Evolutionary conservation across 495 filamentous ascomycete genomes (phyloP).

Genomic region (Podospora comata): DNA sequence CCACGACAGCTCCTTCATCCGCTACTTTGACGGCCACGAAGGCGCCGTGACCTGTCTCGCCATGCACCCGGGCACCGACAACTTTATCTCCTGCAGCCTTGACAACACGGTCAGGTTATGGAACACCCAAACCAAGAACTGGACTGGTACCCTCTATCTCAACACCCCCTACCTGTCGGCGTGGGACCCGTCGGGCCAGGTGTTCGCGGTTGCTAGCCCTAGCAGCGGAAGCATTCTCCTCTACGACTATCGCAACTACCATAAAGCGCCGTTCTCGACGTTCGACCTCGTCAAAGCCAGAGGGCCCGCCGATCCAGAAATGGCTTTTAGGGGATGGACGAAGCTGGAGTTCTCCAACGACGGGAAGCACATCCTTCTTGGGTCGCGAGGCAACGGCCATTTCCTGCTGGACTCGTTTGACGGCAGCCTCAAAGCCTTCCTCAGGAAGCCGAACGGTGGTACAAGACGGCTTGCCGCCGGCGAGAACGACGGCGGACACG

Average conservation of each 20-base stretch:
- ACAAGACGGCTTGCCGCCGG: constrained; percentile 49
- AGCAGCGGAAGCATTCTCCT: constrained; percentile 72
- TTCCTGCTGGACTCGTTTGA: constrained; percentile 88
- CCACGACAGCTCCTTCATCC: constrained; percentile 90
- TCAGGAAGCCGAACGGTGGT: constrained; percentile 43
- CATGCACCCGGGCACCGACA: constrained; percentile 70
- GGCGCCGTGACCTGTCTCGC: constrained; percentile 76
- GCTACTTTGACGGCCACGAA: constrained; percentile 90
- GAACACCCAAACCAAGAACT: constrained; percentile 70
- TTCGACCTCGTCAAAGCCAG: constrained; percentile 66
- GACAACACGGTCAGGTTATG: constrained; percentile 88
- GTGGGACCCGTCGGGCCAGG: constrained; percentile 82
- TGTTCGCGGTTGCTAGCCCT: constrained; percentile 88
- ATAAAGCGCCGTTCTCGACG: constrained; percentile 80
- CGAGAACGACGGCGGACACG: constrained; percentile 34
- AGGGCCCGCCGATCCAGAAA: constrained; percentile 31
- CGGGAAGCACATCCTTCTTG: constrained; percentile 78
- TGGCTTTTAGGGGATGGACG: constrained; percentile 64
- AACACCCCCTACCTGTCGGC: constrained; percentile 75
- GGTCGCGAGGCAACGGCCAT: constrained; percentile 76
- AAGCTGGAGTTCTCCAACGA: constrained; percentile 92
- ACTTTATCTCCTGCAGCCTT: constrained; percentile 84
- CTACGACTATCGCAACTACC: constrained; percentile 90
- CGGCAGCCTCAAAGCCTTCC: constrained; percentile 66
- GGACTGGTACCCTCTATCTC: constrained; percentile 72